Percentiles rank a stretch among this genome's conserved stretches.
Evolutionary conservation across 805 yeast genomes (phyloP).

Genomic region (Ogataea salicorniae): DNA sequence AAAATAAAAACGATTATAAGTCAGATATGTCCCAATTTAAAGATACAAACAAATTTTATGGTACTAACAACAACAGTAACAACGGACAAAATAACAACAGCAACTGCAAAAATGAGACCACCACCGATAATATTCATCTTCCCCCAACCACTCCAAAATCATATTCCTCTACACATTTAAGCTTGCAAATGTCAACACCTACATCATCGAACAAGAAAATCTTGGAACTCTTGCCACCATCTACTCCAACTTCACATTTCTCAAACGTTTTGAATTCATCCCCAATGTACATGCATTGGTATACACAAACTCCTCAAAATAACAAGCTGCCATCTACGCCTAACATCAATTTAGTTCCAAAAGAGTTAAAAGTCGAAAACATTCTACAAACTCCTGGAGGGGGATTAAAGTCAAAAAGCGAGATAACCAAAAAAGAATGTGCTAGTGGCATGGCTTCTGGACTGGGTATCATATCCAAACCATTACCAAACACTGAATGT

Average conservation of each 20-base stretch:
- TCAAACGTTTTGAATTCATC: constrained; percentile 30
- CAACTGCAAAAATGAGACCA: not conserved
- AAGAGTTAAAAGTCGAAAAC: constrained; percentile 21
- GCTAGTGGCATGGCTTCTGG: not conserved
- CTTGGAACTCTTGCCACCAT: constrained; percentile 22
- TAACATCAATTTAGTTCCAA: constrained; percentile 16
- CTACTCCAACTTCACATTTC: constrained; percentile 30
- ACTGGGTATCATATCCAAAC: not conserved
- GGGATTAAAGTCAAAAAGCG: constrained; percentile 10
- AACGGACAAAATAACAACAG: not conserved
- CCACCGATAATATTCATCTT: not conserved
- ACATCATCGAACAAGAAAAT: constrained; percentile 4
- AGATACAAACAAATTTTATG: not conserved
- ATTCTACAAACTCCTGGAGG: constrained; percentile 15
- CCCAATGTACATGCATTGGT: constrained; percentile 31
- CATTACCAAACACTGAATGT: not conserved
- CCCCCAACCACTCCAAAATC: constrained; percentile 13
- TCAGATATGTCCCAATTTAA: not conserved
- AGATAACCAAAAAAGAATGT: constrained; percentile 1
- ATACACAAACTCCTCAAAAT: constrained; percentile 26
- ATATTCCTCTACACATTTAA: not conserved
- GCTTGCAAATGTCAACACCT: constrained; percentile 7
- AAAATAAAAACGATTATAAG: no score
- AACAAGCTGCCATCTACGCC: constrained; percentile 15
- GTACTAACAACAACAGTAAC: not conserved